phyloP scores from a whole-genome alignment of 805 yeast genomes.

The Torulaspora microellipsoides region DNA sequence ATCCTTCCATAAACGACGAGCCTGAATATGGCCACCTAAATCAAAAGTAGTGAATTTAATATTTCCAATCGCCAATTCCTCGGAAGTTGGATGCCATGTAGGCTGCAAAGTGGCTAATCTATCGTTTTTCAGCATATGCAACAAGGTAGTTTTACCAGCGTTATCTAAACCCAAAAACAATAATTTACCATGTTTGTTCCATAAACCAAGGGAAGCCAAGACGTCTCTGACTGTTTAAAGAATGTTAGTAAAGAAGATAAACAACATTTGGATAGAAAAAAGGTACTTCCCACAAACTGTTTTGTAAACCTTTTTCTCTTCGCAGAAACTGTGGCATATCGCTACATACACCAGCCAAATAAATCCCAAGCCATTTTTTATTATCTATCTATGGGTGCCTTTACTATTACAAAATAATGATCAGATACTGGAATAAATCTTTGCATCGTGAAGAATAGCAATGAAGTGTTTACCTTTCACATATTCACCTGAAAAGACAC shows the following conservation, averaged over 20 bases:
- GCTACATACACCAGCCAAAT: conserved; percentile 35
- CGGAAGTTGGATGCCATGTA: conserved; percentile 97
- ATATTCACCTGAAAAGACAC: too few species aligned
- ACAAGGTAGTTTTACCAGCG: conserved; percentile 92
- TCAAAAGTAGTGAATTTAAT: conserved; percentile 97
- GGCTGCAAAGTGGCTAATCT: conserved; percentile 97
- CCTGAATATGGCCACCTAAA: conserved; percentile 97
- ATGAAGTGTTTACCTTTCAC: too few species aligned
- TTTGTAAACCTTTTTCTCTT: not conserved
- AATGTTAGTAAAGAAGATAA: conserved; percentile 10
- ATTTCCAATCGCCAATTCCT: conserved; percentile 93
- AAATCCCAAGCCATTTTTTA: conserved; percentile 28
- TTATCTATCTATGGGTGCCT: not conserved
- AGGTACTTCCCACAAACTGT: not conserved
- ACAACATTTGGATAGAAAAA: not conserved
- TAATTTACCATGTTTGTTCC: conserved; percentile 95
- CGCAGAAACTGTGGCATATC: not conserved
- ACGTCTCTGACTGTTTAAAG: conserved; percentile 57
- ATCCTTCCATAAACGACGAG: conserved; percentile 99
- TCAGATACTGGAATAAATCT: too few species aligned
- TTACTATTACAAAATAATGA: too few species aligned
- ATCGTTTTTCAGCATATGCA: conserved; percentile 88
- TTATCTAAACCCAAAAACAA: conserved; percentile 94
- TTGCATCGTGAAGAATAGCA: too few species aligned
- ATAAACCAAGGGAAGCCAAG: conserved; percentile 70